Evolutionary conservation across 1,139 yeast species (phyloP), one percentile per base, ranked within the genome.

Genomic region (Sugiyamaella novakii): DNA sequence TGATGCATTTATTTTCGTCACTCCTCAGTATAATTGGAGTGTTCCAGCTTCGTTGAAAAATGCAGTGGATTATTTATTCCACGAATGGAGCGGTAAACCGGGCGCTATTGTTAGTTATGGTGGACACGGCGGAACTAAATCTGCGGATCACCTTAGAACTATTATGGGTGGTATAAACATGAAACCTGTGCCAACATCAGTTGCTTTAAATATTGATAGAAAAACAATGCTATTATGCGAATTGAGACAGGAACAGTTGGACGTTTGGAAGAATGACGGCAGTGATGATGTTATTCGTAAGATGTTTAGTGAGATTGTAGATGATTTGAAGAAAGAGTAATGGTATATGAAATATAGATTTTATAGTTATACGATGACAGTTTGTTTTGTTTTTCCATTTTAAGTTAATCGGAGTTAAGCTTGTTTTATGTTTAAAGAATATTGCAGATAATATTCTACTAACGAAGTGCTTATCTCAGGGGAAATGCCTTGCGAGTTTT

Each of bases 21-120:
- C 64, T n/a, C 71, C 72, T 5, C 65, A 67, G 51, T 68, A 68
- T 54, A 68, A 68, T 47, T 56, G 65, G 55, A 62, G 69, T 11
- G 57, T 57, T 43, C 70, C 72, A 12, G 69, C 70, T 1, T 56
- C 54, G n/a, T 54, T 68, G 37, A 67, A 68, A 52, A 67, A 66
- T 46, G 69, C 69, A 6, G 40, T 68, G 14, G 72, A 68, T 49
- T 61, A 60, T 40, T 51, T 68, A 29, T 67, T 42, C 41, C 40
- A 54, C 21, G 72, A 68, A 51, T 68, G 68, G 69, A 38, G 19
- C 10, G 59, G 55, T 12, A 67, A 68, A 52, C 66, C 69, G 3
- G 62, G 61, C 3, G 59, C 55, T 30, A 51, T 68, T 17, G 64
- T 64, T n/a, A 53, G 62, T 22, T 66, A 64, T 48, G 71, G 68